Conservation (phyloP, 1,139 yeast species). For the Pneumocystis murina region DNA sequence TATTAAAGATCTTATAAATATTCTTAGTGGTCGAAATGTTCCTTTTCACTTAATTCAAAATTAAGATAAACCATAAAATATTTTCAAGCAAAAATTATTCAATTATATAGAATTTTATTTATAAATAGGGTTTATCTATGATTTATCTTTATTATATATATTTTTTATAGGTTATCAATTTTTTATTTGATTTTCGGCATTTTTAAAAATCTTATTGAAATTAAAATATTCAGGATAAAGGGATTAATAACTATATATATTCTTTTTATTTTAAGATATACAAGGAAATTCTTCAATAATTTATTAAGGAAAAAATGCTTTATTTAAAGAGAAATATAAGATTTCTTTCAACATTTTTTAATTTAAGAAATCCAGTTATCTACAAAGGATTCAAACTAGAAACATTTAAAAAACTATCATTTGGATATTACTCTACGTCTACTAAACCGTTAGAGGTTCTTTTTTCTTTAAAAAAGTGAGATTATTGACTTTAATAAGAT, state of each 20-base stretch:
- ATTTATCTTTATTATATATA: not conserved
- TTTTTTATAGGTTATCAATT: not conserved
- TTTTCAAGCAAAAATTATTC: not conserved
- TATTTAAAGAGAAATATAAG: not conserved
- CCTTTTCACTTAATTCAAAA: not conserved
- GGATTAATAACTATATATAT: not conserved
- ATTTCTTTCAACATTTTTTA: not conserved
- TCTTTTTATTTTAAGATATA: not conserved
- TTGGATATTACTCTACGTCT: not conserved
- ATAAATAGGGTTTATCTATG: not conserved
- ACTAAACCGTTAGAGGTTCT: not conserved
- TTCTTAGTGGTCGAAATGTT: conserved; percentile 47
- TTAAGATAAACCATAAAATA: not conserved
- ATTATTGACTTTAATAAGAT: conserved; percentile 28
- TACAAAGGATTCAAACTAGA: not conserved
- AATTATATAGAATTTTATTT: not conserved
- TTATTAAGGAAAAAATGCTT: not conserved
- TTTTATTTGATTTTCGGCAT: not conserved
- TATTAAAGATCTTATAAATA: conserved; percentile 64
- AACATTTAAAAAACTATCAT: not conserved
- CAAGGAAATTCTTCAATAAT: not conserved
- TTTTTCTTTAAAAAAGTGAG: not conserved
- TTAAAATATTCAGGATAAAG: not conserved
- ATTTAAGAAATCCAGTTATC: not conserved
- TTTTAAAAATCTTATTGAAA: not conserved